Evolutionary conservation across 2,329 filamentous ascomycete genomes (phyloP), one percentile per base, ranked within the genome.

Genomic region (Apiospora hydei): DNA sequence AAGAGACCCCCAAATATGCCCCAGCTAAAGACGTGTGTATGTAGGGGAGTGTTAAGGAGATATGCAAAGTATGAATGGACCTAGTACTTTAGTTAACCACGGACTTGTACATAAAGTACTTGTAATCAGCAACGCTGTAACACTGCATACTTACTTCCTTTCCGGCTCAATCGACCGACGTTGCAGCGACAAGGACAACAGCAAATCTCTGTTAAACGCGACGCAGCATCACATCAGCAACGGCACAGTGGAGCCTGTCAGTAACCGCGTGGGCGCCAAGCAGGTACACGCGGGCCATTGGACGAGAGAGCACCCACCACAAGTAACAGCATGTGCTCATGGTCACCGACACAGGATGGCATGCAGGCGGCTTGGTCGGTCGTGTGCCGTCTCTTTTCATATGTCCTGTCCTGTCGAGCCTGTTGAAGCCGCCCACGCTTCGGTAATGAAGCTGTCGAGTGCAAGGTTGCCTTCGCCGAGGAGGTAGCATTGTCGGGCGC

Each of bases 131-230:
- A 11, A 41, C 38, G 10, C 38, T 41, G 30, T 61, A 13, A n/a
- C 53, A 38, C 30, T 8, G 18, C 10, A 61, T 21, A 7, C 57
- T n/a, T n/a, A n/a, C n/a, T n/a, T n/a, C n/a, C 34, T n/a, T 64
- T 64, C 34, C 57, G 57, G 57, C 57, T 24, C 51, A 64, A 64
- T 64, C 57, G 57, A 64, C 57, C 57, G 57, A 64, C 30, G 57
- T 64, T 38, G 53, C 53, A 64, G 57, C 41, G 57, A 64, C 18
- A 24, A 41, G 57, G 57, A 64, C 57, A 64, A 38, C 57, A 64
- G 57, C 57, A 64, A 64, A 64, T 64, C 57, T 64, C 53, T 41
- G 57, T 64, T 64, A 64, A 64, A 64, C 57, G 57, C 57, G 57
- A 64, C 57, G 57, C 57, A 64, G 57, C 10, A 61, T 61, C 53